Evolutionary conservation across 352 stramenopile genomes (phyloP).

Genomic region (Pythium folliculosum): DNA sequence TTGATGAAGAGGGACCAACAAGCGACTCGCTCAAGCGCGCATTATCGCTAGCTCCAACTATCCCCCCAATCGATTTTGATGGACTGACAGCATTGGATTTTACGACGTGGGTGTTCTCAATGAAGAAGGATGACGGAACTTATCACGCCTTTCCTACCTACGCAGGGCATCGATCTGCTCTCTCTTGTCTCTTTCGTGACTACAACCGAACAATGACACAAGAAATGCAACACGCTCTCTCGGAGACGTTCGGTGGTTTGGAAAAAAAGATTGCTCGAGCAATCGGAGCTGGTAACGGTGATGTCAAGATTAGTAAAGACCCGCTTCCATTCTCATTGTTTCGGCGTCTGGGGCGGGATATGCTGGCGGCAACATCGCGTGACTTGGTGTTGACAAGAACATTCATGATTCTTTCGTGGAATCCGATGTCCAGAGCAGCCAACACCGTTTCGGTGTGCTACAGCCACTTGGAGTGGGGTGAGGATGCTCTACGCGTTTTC

Average conservation of each 20-base stretch:
- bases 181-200: conserved; percentile 13
- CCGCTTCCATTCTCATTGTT: conserved; percentile 8
- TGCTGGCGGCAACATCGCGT: not conserved
- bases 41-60: conserved; percentile 1
- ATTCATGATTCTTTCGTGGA: conserved; percentile 18
- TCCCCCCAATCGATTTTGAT: conserved; percentile 12
- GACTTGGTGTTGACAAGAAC: conserved; percentile 6
- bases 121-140: conserved; percentile 11
- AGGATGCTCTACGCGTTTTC: conserved; percentile 37
- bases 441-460: conserved; percentile 14
- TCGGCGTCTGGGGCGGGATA: conserved; percentile 3
- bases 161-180: conserved; percentile 6
- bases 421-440: conserved; percentile 2
- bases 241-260: conserved; percentile 6
- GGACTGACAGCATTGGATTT: conserved; percentile 14
- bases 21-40: conserved; percentile 7
- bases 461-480: conserved; percentile 29
- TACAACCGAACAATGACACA: not conserved
- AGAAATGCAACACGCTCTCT: not conserved
- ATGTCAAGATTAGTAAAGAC: conserved; percentile 10
- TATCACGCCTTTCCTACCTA: conserved; percentile 14
- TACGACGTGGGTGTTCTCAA: conserved; percentile 13
- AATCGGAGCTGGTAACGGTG: not conserved
- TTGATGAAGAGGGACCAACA: conserved; percentile 5
- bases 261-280: conserved; percentile 6